Evolutionary conservation across 768 basidiomycete genomes (phyloP).

Genomic region (Boletus rubropictus): DNA sequence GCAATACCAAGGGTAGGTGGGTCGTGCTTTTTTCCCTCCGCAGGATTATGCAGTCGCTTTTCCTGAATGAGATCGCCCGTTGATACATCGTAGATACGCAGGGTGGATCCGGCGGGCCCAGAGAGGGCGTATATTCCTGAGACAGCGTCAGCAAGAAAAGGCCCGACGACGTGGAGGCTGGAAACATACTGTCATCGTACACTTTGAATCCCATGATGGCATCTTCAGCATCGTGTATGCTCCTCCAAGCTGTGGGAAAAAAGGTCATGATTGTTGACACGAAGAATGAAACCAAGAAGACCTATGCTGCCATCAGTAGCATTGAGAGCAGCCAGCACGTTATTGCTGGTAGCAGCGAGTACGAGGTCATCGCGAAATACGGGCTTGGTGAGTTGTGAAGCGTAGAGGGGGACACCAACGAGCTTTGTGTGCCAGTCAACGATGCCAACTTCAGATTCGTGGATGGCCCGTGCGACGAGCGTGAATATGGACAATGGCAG

Average conservation of each 20-base stretch:
- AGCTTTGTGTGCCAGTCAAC: constrained; percentile 85
- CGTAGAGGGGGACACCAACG: constrained; percentile 64
- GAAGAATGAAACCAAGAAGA: constrained; percentile 26
- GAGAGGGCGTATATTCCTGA: constrained; percentile 70
- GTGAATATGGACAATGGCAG: constrained; percentile 15
- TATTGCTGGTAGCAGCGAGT: constrained; percentile 61
- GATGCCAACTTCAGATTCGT: constrained; percentile 70
- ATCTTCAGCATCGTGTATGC: constrained; percentile 67
- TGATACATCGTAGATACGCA: constrained; percentile 60
- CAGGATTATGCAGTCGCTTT: constrained; percentile 47
- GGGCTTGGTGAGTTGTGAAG: constrained; percentile 50
- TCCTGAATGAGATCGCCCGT: constrained; percentile 68
- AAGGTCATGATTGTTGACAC: constrained; percentile 1
- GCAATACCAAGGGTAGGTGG: constrained; percentile 53
- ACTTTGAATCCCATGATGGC: constrained; percentile 58
- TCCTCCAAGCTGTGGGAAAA: constrained; percentile 63
- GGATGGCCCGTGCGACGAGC: constrained; percentile 42
- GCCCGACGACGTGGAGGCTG: neutral
- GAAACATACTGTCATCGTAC: constrained; percentile 48
- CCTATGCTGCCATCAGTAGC: constrained; percentile 65
- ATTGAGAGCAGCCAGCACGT: constrained; percentile 73
- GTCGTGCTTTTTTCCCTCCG: constrained; percentile 41
- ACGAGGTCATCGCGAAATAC: constrained; percentile 56
- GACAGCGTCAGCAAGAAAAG: neutral
- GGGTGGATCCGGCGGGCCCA: constrained; percentile 61